Conservation (phyloP, 495 filamentous ascomycete genomes). For the Tricharina praecox region DNA sequence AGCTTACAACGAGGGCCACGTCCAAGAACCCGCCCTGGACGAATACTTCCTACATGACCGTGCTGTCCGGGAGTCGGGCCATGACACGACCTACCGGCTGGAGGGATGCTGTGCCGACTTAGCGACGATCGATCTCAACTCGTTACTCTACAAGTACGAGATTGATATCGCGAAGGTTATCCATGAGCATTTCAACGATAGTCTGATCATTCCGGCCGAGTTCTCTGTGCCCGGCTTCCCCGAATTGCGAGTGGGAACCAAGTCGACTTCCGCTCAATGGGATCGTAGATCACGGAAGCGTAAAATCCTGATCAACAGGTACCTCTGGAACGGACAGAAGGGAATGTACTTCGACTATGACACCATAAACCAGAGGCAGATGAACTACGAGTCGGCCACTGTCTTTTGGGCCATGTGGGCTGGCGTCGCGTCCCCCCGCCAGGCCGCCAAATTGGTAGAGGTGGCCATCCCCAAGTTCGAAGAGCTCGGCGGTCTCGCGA, state of each 20-base stretch:
- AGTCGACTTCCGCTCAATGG: slow-evolving; percentile 73
- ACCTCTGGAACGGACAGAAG: slow-evolving; percentile 73
- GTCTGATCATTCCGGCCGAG: slow-evolving; percentile 57
- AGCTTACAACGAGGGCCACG: slow-evolving; percentile 63
- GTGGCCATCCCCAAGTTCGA: slow-evolving; percentile 73
- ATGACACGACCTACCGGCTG: slow-evolving; percentile 86
- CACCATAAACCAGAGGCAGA: slow-evolving; percentile 59
- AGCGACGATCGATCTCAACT: slow-evolving; percentile 87
- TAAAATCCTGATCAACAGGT: slow-evolving; percentile 66
- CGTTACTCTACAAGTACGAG: slow-evolving; percentile 89
- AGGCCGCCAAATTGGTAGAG: slow-evolving; percentile 59
- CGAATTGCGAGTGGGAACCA: slow-evolving; percentile 38
- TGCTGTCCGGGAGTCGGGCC: slow-evolving; percentile 87
- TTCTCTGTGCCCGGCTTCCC: slow-evolving; percentile 41
- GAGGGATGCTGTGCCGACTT: slow-evolving; percentile 75
- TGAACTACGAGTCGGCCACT: slow-evolving; percentile 67
- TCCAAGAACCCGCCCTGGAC: slow-evolving; percentile 76
- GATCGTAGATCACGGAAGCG: slow-evolving; percentile 67
- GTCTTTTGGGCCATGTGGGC: slow-evolving; percentile 98
- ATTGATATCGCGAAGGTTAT: slow-evolving; percentile 75
- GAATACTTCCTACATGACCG: slow-evolving; percentile 92
- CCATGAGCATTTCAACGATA: slow-evolving; percentile 62
- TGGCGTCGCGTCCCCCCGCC: slow-evolving; percentile 58
- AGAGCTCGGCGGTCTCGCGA: slow-evolving; percentile 69
- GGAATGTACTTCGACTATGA: slow-evolving; percentile 98